Percentiles rank a stretch among this genome's conserved stretches.
These are phyloP conservation scores for Cladosporium sp. DNA, from an alignment of 2,329 filamentous ascomycete species.

Conservation along the genomic window DNA sequence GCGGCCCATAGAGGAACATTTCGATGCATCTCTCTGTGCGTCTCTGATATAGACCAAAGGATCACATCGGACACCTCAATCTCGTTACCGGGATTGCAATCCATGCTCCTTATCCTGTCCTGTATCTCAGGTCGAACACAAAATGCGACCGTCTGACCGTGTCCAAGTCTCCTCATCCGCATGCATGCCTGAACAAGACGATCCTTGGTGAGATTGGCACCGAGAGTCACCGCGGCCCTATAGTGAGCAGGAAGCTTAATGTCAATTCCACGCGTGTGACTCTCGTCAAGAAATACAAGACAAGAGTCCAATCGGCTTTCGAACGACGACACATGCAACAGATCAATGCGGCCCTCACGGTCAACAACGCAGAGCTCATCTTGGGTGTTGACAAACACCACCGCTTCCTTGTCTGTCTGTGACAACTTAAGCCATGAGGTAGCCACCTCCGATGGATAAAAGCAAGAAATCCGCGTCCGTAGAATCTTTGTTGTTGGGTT, in stretches of 20 bases:
- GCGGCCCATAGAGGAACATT: slow-evolving; percentile 55
- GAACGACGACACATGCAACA: slow-evolving; percentile 55
- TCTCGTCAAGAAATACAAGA: slow-evolving; percentile 63
- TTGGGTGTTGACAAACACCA: slow-evolving; percentile 52
- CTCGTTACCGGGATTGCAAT: slow-evolving; percentile 28
- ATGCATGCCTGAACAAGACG: slow-evolving; percentile 64
- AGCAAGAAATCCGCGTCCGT: slow-evolving; percentile 37
- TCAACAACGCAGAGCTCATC: slow-evolving; percentile 53
- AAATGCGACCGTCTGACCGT: slow-evolving; percentile 60
- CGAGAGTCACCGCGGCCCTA: slow-evolving; percentile 62
- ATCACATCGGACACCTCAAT: slow-evolving; percentile 53
- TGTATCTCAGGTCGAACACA: slow-evolving; percentile 55
- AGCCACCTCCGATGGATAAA: slow-evolving; percentile 44
- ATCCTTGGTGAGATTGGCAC: slow-evolving; percentile 61
- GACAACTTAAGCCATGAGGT: slow-evolving; percentile 44
- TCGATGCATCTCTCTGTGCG: slow-evolving; percentile 43
- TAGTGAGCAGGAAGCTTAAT: slow-evolving; percentile 54
- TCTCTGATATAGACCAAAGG: slow-evolving; percentile 54
- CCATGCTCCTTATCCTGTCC: slow-evolving; percentile 39
- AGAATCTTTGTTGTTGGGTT: neutral
- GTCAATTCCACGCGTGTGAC: slow-evolving; percentile 65
- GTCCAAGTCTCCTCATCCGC: slow-evolving; percentile 63
- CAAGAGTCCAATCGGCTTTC: slow-evolving; percentile 51
- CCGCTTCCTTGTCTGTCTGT: slow-evolving; percentile 34
- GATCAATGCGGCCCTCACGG: slow-evolving; percentile 40